Base-by-base conservation (phyloP, 2,329 filamentous ascomycete species). In the Plenodomus lindquistii region DNA sequence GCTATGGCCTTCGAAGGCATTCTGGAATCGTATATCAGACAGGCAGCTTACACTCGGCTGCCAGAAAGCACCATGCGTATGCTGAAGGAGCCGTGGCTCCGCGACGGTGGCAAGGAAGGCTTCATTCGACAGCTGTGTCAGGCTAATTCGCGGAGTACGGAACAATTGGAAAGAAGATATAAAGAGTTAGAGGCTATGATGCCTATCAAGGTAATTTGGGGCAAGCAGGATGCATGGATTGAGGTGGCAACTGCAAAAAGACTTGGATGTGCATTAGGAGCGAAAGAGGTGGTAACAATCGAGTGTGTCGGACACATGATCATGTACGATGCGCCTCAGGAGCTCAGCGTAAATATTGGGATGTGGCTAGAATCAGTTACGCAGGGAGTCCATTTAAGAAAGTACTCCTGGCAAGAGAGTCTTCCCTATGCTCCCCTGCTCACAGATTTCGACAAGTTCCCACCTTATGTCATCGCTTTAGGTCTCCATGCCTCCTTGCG, bases 91-190 rank as follows among this genome's bases (percentile, higher is more conserved):
- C 55, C 55, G 1, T 62, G 59, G 59, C 31, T 55, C 29, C 18
- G 37, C 3, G 43, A 57, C 15, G 52, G 37, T 2, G 57, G 57
- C 3, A 59, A 59, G 40, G 19, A 27, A 37, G 59, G 53, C 1
- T 60, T 62, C 39, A 37, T 60, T 8, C 42, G 57, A 18, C 57
- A 62, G 41, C 40, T 62, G 40, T 62, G 59, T 39, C 59, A 60
- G 22, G 59, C 59, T 1, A 53, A 53, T 18, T 39, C 37, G 31
- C 55, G 57, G n/a, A 59, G 44, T 44, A 56, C 52, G 2, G 53
- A 59, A 3, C 53, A 37, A 15, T 44, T 60, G 3, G 57, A 62
- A 27, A 39, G 44, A n/a, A 39, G 51, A 16, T 62, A 60, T 48
- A 39, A 8, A 10, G 49, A 59, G 37, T 46, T 62, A 29, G 53